Base-by-base conservation (phyloP, 2,329 filamentous ascomycete species). In the Fusarium veterinarium region DNA sequence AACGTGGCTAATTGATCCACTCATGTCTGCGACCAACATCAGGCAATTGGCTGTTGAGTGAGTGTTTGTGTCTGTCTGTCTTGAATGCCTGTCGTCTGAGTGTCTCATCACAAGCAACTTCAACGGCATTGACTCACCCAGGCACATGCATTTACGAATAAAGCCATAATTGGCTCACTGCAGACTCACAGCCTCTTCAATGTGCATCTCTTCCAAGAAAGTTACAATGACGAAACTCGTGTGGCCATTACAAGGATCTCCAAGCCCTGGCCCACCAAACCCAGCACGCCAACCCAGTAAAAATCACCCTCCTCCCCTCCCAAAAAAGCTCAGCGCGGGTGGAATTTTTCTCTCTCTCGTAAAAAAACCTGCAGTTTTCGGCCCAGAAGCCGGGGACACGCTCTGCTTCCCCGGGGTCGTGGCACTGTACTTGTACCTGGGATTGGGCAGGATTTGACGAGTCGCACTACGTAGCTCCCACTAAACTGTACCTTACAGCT, bases 211-310 rank as follows among this genome's bases (percentile, higher is more conserved):
- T 14, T 33, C 46, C 30, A 49, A 49, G 30, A 49, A 33, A 67
- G 41, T 28, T 60, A 72, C 74, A 71, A 76, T 75, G 75, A 76
- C 76, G 75, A 66, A 71, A 74, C 74, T 59, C 57, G 61, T 74
- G 67, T 76, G 71, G 68, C 64, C 70, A 30, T 45, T 48, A 59
- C 64, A 75, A 69, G 72, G 72, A 71, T 67, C 68, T 49, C 48
- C 49, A 53, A 73, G 66, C 73, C 67, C 65, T 69, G 75, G 64
- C 69, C 75, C 75, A 67, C 72, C 49, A 64, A 53, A 65, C 48
- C 49, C 59, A 60, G 45, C n/a, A 3, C 30, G 41, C 42, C 30
- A 66, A 41, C 40, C 68, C 68, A 71, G 57, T 62, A 48, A 59
- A 38, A 38, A 37, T 16, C 33, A 23, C 16, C 28, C 25, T 30